Base-by-base conservation (phyloP, 805 yeast genomes). In the Suhomyces prunicola region DNA sequence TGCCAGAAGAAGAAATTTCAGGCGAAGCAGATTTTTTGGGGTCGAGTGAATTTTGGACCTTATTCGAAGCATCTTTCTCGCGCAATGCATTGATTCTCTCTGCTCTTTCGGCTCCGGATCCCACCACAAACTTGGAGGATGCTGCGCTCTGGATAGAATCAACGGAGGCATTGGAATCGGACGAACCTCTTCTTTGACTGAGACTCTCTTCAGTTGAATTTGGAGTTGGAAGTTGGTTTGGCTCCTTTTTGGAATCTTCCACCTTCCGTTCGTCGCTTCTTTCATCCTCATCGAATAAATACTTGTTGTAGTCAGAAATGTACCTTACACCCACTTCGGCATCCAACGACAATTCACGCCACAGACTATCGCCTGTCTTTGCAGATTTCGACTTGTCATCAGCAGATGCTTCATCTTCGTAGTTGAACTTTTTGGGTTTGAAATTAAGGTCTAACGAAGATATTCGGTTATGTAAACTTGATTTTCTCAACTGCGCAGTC, bases 131-230 rank as follows among this genome's bases (percentile, higher is more conserved):
- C 51, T 68, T 67, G 17, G 60, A 55, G 1, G 67, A 63, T 5
- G 60, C 60, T n/a, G 66, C 72, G 49, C 73, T 68, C 48, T 67
- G 69, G 51, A 71, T 64, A 8, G 74, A 70, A 52, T 64, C 63
- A 54, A 55, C 63, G 1, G 75, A 71, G 8, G 48, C 47, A 27
- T 26, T 47, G 10, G 55, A 51, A 8, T 49, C 52, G 13, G 36
- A 42, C 15, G 58, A 53, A 15, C 48, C 35, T 10, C 47, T 51
- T 50, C 60, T 53, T 39, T 39, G 42, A 24, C 47, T 36, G 31
- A 55, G 51, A 27, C 55, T 50, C 24, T 55, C 60, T 3, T 47
- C 44, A 9, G 58, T 55, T 6, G 57, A 54, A 51, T 53, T 54
- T 9, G 58, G 58, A 9, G 60, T 57, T 4, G 60, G 60, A 44